phyloP scores from a whole-genome alignment of 2,329 filamentous ascomycete species.

The Hyphodiscus sp. region DNA sequence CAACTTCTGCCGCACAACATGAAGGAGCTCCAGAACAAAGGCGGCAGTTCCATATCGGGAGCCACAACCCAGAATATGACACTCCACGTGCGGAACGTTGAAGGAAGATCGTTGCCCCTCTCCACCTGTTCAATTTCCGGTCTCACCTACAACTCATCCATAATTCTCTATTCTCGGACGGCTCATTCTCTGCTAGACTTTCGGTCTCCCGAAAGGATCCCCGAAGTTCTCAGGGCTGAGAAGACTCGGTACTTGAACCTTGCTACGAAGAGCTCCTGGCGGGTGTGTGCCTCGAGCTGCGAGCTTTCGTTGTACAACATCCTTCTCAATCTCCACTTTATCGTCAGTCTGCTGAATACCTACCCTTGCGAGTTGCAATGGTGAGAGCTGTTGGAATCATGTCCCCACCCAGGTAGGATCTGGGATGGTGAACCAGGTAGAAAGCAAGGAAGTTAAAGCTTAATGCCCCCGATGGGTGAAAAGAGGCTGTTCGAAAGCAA shows the following conservation, averaged over 20 bases:
- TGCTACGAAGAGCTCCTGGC: not conserved
- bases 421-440: not conserved
- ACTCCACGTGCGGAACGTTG: no score
- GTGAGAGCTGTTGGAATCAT: no score
- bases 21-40: no score
- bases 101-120: no score
- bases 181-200: not conserved
- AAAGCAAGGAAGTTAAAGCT: not conserved
- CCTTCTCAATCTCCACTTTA: not conserved
- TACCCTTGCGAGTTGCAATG: not conserved
- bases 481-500: conserved; percentile 5
- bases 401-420: not conserved
- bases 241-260: not conserved
- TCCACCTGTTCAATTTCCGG: no score
- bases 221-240: not conserved
- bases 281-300: not conserved
- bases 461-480: not conserved
- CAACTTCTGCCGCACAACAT: no score
- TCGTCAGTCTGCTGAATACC: not conserved
- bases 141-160: not conserved
- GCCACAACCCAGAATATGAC: no score
- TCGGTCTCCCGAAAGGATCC: not conserved
- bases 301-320: not conserved
- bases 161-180: no score
- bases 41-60: no score